phyloP scores from a whole-genome alignment of 2,329 filamentous ascomycete genomes.

The Apiospora arundinis region DNA sequence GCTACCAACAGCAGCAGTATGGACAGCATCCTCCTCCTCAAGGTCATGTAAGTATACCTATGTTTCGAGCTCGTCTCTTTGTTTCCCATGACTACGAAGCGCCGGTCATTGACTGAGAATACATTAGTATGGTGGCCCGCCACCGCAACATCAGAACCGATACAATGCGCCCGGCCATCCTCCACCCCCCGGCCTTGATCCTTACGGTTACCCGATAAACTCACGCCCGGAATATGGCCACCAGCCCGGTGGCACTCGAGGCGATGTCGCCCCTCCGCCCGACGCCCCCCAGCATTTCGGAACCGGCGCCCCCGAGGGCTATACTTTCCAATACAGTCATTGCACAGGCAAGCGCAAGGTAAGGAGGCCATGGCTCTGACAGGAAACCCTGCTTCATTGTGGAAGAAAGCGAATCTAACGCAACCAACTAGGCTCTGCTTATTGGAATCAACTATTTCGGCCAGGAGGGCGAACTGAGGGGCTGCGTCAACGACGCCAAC shows the following conservation, averaged over 20 bases:
- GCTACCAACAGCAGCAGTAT: constrained; percentile 31
- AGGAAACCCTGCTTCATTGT: not conserved
- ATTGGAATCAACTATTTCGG: constrained; percentile 86
- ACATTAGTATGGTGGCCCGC: constrained; percentile 23
- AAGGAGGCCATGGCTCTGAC: not conserved
- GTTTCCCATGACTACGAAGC: not conserved
- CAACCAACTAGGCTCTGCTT: constrained; percentile 59
- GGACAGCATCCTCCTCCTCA: constrained; percentile 33
- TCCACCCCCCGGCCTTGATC: constrained; percentile 51
- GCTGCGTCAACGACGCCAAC: constrained; percentile 82
- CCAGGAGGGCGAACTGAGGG: constrained; percentile 72
- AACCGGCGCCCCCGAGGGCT: constrained; percentile 70
- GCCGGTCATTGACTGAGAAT: not conserved
- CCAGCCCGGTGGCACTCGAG: constrained; percentile 40
- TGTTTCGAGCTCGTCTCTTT: not conserved
- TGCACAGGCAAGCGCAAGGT: constrained; percentile 73
- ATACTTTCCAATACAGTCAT: constrained; percentile 78
- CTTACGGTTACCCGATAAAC: constrained; percentile 53
- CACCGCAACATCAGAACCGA: constrained; percentile 27
- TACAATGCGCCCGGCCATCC: constrained; percentile 36
- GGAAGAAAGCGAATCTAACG: not conserved
- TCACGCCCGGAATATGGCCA: constrained; percentile 25
- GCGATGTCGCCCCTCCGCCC: constrained; percentile 51
- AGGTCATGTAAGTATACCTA: not conserved
- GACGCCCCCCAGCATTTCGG: constrained; percentile 64